A percentile compares a stretch with the other conserved stretches of the same genome.
phyloP scores from a whole-genome alignment of 768 basidiomycete genomes.

The Serendipita sp. region DNA sequence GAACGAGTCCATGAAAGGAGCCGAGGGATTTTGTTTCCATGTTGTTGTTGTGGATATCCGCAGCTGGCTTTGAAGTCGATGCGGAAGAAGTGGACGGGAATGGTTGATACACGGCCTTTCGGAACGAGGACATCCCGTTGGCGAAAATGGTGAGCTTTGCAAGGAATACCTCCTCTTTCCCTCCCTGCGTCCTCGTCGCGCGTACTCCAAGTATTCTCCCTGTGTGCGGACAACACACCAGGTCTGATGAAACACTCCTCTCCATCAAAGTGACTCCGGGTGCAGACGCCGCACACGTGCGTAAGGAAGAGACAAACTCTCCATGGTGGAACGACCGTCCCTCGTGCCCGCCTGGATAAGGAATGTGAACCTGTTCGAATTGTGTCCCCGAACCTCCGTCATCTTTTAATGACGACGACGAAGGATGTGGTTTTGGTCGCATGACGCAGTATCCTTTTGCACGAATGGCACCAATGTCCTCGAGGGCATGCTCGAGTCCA shows the following conservation, averaged over 20 bases:
- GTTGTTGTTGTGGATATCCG: not conserved
- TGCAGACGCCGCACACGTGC: conserved; percentile 46
- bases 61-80: not conserved
- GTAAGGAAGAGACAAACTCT: conserved; percentile 63
- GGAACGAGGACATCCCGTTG: conserved; percentile 11
- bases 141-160: conserved; percentile 78
- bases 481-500: conserved; percentile 60
- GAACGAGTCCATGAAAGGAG: conserved; percentile 8
- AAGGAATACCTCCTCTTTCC: conserved; percentile 36
- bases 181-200: conserved; percentile 32
- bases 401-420: not conserved
- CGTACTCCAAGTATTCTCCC: conserved; percentile 50
- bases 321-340: conserved; percentile 93
- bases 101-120: conserved; percentile 3
- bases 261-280: conserved; percentile 66
- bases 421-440: conserved; percentile 31
- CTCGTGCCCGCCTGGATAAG: conserved; percentile 59
- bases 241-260: conserved; percentile 51
- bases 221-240: conserved; percentile 43
- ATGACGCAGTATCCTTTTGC: conserved; percentile 79
- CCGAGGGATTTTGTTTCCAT: not conserved
- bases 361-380: conserved; percentile 57
- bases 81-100: not conserved
- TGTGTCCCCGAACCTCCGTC: not conserved
- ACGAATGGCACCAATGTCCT: conserved; percentile 76